These are phyloP conservation scores for Lipomyces yamadae DNA, from an alignment of 805 yeast species.

Conservation along the genomic window DNA sequence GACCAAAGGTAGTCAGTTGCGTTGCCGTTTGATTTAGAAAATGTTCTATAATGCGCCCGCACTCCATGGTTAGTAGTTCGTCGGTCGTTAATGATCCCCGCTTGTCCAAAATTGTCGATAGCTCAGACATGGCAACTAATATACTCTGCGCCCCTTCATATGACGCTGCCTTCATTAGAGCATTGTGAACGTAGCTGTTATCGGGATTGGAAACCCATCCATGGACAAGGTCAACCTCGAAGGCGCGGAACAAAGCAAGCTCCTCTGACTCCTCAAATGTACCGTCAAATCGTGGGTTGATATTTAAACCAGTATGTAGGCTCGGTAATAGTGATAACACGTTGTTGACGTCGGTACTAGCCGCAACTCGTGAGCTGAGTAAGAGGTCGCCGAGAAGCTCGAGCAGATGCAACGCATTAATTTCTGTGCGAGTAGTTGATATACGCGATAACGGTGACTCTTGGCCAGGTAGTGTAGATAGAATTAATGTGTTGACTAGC, in stretches of 20 bases:
- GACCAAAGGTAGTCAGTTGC: constrained; percentile 76
- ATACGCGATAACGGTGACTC: constrained; percentile 19
- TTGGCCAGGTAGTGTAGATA: constrained; percentile 49
- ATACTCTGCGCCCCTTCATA: constrained; percentile 66
- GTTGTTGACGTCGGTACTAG: constrained; percentile 43
- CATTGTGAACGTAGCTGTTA: constrained; percentile 46
- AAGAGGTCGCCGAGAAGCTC: constrained; percentile 57
- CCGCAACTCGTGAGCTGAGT: constrained; percentile 41
- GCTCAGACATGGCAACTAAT: constrained; percentile 55
- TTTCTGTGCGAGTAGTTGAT: constrained; percentile 33
- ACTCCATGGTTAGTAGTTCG: constrained; percentile 28
- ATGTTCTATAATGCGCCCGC: constrained; percentile 44
- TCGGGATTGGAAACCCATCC: constrained; percentile 73
- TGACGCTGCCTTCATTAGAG: constrained; percentile 51
- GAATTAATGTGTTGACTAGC: constrained; percentile 67
- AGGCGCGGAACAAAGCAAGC: constrained; percentile 60
- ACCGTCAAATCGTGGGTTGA: constrained; percentile 73
- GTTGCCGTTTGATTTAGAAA: constrained; percentile 69
- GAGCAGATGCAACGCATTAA: constrained; percentile 52
- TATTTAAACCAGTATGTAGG: constrained; percentile 69
- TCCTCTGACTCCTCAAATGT: constrained; percentile 60
- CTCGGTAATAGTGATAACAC: constrained; percentile 64
- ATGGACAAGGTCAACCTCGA: constrained; percentile 68
- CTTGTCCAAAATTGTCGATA: constrained; percentile 31
- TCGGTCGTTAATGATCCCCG: constrained; percentile 20